Evolutionary conservation across 345 rosid species (phyloP), one percentile per base, ranked within the genome.

Genomic region (Pistacia integerrima): DNA sequence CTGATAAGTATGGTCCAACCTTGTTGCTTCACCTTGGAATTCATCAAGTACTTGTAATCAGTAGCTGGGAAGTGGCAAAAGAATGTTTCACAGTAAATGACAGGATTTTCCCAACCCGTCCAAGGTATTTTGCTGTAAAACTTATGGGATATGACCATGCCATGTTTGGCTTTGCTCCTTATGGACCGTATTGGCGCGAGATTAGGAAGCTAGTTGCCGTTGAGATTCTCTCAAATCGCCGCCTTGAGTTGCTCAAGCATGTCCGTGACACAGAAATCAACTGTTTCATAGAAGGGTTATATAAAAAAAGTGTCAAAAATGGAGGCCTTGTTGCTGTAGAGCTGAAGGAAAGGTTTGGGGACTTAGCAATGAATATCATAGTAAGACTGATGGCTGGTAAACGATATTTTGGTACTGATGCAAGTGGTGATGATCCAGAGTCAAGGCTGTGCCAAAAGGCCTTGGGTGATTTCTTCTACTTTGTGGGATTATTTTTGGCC

Each of bases 171-270:
- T 66, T 80, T 30, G 75, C 85, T 9, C 85, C 84, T n/a, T 78
- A 85, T 3, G 86, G 84, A 10, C 46, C 75, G 4, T 82, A 80
- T 62, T 85, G 84, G 88, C 81, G 81, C 3, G 71, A 83, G 18
- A 25, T 73, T 59, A 74, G 86, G 69, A 85, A 85, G 74, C 64
- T 82, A 13, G 79, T 76, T 62, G 30, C 59, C 1, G 46, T 62
- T 44, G 75, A 82, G 72, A 84, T 85, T 46, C 86, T 82, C 33
- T 78, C 84, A 11, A 80, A 25, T 64, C 79, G 66, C 48, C 67
- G 79, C 49, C 86, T 80, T 10, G 77, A 78, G 78, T n/a, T 69
- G 74, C 73, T 85, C 33, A 80, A 78, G 75, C 88, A 80, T 56
- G 80, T 85, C 41, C 36, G 74, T 55, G 76, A 79, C 60, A 10